Base-by-base conservation (phyloP, 2,329 filamentous ascomycete species). In the Alternaria novae-zelandiae region DNA sequence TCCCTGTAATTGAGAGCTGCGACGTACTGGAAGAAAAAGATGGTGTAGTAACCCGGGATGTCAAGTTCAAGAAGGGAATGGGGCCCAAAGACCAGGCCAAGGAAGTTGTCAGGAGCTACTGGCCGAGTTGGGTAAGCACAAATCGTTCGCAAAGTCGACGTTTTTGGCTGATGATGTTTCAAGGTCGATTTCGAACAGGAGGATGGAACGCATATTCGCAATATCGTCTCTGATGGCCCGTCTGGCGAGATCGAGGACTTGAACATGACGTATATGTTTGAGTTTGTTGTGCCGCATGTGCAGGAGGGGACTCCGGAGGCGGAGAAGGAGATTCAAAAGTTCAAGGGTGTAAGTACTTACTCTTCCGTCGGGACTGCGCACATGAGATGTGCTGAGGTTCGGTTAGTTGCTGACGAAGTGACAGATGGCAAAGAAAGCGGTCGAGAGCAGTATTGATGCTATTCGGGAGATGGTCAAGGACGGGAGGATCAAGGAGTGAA, bases 181-280 rank as follows among this genome's bases (percentile, higher is more conserved):
- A 36, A 83, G 82, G 78, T 84, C 47, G 83, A 84, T 58, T 85
- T 85, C 66, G 71, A 78, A 51, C 82, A 83, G 54, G 74, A 80
- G 11, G 76, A 80, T 56, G 83, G 82, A 7, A 78, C 80, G 4
- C 64, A 79, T 10, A 80, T 85, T 36, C 79, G 78, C 32, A 85
- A 85, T 58, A 80, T 83, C 21, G 70, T 85, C 23, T 81, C 79
- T 1, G 73, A 80, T 56, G 82, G 81, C 2, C 68, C 78, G 6
- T 71, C 68, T 3, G 70, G 79, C 32, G 69, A 67, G 13, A 73
- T 72, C 13, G 63, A 69, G 9, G 80, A 82, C 53, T 68, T 82
- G 55, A 68, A 80, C 36, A 80, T 85, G 79, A 85, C 82, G 12
- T 85, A 83, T 64, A 79, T 78, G 21, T 85, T 85, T 70, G 80